Evolutionary conservation across 164 flowering plant genomes (phyloP).

Genomic region (Vitis riparia): DNA sequence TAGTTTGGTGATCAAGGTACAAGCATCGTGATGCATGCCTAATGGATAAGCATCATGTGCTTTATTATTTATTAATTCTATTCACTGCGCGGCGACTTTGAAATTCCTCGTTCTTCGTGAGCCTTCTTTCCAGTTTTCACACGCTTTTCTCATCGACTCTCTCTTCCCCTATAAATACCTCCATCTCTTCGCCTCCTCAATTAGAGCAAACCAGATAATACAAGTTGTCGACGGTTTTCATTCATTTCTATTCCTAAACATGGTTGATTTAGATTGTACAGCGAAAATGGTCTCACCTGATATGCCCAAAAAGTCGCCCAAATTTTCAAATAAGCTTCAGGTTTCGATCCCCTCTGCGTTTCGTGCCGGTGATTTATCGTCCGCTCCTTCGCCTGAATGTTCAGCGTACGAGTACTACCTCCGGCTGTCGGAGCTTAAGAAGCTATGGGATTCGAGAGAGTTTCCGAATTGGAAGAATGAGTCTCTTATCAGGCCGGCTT

Average conservation of each 20-base stretch:
- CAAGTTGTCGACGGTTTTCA: too few species aligned
- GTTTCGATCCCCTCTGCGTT: constrained; percentile 28
- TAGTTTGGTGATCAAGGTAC: constrained; percentile 8
- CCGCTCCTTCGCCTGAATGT: constrained; percentile 38
- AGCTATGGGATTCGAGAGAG: constrained; percentile 56
- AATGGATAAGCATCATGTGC: constrained; percentile 41
- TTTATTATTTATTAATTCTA: neutral
- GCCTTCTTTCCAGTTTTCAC: constrained; percentile 21
- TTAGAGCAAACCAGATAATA: neutral
- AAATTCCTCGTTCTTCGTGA: constrained; percentile 22
- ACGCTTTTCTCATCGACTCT: constrained; percentile 25
- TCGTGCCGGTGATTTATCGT: constrained; percentile 12
- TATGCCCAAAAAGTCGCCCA: constrained; percentile 35
- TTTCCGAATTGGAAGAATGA: constrained; percentile 75
- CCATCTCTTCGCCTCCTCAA: constrained; percentile 1
- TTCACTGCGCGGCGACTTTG: constrained; percentile 22
- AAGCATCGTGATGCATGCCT: too few species aligned
- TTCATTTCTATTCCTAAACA: constrained; percentile 4
- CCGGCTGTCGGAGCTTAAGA: constrained; percentile 63
- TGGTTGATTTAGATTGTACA: constrained; percentile 64
- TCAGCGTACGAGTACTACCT: constrained; percentile 73
- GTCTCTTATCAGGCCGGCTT: constrained; percentile 62
- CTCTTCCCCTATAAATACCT: constrained; percentile 25
- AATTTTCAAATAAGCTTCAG: constrained; percentile 28
- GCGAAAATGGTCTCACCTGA: constrained; percentile 40